These are phyloP conservation scores for Liquidambar formosana DNA, from an alignment of 164 flowering plant species.

Conservation along the genomic window DNA sequence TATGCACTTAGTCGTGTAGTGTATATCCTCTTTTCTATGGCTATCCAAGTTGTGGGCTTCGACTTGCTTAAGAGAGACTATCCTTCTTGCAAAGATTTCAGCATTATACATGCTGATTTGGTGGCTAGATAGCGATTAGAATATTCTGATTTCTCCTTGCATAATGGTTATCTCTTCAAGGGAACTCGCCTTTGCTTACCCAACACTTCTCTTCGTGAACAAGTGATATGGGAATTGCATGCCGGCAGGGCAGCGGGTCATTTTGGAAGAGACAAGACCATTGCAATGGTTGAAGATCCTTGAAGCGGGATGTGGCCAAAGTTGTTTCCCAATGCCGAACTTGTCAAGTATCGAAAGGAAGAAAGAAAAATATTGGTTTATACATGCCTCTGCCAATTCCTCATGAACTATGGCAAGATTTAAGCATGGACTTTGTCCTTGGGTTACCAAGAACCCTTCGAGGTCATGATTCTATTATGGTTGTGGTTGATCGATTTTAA, in stretches of 20 bases:
- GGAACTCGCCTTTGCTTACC: conserved; percentile 1
- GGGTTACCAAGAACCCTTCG: neutral
- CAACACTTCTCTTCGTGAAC: neutral
- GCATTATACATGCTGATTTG: neutral
- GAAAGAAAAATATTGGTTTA: conserved; percentile 2
- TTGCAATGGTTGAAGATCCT: too few relatives aligned
- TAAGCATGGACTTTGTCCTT: neutral
- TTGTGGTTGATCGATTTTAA: too few relatives aligned
- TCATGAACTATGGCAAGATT: neutral
- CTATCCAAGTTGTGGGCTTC: conserved; percentile 2
- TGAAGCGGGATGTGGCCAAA: neutral
- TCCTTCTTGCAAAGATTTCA: conserved; percentile 2
- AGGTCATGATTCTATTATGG: neutral
- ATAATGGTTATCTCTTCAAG: conserved; percentile 5
- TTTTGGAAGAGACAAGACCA: too few relatives aligned
- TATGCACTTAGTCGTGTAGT: conserved; percentile 7
- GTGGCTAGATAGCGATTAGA: neutral
- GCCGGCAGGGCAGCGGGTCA: neutral
- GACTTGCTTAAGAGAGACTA: neutral
- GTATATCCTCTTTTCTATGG: neutral
- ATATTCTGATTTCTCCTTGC: neutral
- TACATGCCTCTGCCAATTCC: neutral
- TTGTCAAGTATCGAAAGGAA: neutral
- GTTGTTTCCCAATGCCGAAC: neutral
- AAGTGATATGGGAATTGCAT: conserved; percentile 1